A percentile compares a stretch with the other conserved stretches of the same genome.
These are phyloP conservation scores for Russula sp. DNA, from an alignment of 768 basidiomycete species.

Conservation along the genomic window DNA sequence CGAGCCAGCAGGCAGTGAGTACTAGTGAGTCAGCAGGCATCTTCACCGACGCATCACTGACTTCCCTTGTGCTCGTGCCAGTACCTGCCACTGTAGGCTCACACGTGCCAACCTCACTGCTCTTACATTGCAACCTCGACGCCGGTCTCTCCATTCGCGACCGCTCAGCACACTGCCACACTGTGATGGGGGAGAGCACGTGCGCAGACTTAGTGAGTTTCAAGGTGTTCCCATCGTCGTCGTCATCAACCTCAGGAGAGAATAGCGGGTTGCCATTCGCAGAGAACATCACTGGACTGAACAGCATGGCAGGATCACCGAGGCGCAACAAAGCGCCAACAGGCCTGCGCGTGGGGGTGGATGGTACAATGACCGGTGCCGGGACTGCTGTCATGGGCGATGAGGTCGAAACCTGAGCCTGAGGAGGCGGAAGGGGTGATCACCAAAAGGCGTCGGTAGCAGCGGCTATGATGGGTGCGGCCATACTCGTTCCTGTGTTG, in stretches of 20 bases:
- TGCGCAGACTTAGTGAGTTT: background rate
- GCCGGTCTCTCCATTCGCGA: slow-evolving; percentile 1
- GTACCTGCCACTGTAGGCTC: background rate
- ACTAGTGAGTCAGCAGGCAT: too few species aligned
- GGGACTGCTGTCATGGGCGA: background rate
- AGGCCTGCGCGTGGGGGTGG: slow-evolving; percentile 22
- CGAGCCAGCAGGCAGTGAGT: slow-evolving; percentile 47
- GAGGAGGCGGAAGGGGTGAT: slow-evolving; percentile 15
- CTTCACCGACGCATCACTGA: slow-evolving; percentile 37
- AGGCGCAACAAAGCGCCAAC: background rate
- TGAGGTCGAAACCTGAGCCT: background rate
- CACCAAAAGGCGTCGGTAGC: slow-evolving; percentile 16
- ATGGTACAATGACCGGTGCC: slow-evolving; percentile 6
- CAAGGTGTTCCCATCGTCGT: slow-evolving; percentile 7
- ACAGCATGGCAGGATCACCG: background rate
- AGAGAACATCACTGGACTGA: slow-evolving; percentile 9
- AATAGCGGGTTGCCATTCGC: slow-evolving; percentile 32
- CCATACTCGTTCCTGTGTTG: background rate
- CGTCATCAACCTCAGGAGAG: slow-evolving; percentile 31
- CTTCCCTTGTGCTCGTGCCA: slow-evolving; percentile 11
- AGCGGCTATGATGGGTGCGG: slow-evolving; percentile 21
- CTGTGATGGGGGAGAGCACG: slow-evolving; percentile 27
- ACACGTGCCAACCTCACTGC: background rate
- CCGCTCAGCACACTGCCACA: slow-evolving; percentile 28
- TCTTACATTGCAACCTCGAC: slow-evolving; percentile 20